Percentiles rank a stretch among this genome's conserved stretches.
phyloP scores from a whole-genome alignment of 225 moss, liverwort and hornwort species.

The Pleurozium schreberi region DNA sequence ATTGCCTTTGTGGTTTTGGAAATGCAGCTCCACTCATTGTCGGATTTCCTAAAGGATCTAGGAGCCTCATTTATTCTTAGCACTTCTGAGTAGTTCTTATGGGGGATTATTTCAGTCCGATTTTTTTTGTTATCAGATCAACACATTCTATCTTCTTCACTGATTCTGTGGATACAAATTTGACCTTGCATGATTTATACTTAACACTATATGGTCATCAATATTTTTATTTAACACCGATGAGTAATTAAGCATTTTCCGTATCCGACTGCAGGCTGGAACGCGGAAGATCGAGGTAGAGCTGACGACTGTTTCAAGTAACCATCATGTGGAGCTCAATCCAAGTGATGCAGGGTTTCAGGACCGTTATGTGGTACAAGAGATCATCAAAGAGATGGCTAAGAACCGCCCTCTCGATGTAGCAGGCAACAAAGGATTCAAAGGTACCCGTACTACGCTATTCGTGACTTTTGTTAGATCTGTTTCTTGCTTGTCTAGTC shows the following conservation, averaged over 20 bases:
- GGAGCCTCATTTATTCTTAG: neutral
- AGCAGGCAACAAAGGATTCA: conserved; percentile 64
- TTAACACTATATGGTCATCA: neutral
- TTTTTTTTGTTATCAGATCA: neutral
- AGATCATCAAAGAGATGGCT: conserved; percentile 89
- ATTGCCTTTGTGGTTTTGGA: neutral
- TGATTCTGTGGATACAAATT: neutral
- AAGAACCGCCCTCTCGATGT: conserved; percentile 82
- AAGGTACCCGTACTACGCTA: conserved; percentile 25
- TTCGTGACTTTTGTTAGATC: neutral
- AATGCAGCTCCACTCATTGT: neutral
- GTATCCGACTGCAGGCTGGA: conserved; percentile 45
- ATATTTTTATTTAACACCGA: neutral
- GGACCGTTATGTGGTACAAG: conserved; percentile 86
- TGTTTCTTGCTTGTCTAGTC: neutral
- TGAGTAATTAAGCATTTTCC: neutral
- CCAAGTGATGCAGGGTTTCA: conserved; percentile 95
- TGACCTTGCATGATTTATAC: neutral
- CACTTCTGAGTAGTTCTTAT: neutral
- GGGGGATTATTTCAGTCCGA: neutral
- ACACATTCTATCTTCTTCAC: neutral
- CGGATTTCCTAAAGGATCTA: neutral
- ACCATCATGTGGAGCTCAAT: conserved; percentile 86
- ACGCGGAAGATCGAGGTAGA: conserved; percentile 73
- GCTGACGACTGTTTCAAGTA: conserved; percentile 77